These are phyloP conservation scores for Nothomitra cinnamomea DNA, from an alignment of 2,329 filamentous ascomycete species.

Conservation along the genomic window DNA sequence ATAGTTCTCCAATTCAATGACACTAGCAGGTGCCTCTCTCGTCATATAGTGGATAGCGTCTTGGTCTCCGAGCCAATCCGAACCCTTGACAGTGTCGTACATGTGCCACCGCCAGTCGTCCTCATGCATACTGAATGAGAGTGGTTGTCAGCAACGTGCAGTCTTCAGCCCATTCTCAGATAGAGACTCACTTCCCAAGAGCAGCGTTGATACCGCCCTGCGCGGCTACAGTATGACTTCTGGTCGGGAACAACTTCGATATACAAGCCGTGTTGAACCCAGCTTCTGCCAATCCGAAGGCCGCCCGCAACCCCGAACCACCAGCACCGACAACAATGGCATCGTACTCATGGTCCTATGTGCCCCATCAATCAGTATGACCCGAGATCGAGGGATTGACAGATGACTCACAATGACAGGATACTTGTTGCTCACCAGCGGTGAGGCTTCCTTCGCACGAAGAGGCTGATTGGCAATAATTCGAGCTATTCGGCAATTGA, in stretches of 20 bases:
- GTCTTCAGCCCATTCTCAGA: not conserved
- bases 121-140: constrained; percentile 56
- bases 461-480: constrained; percentile 76
- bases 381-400: not conserved
- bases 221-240: constrained; percentile 66
- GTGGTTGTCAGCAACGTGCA: constrained; percentile 2
- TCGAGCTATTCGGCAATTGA: constrained; percentile 19
- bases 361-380: not conserved
- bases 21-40: constrained; percentile 75
- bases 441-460: constrained; percentile 82
- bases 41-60: constrained; percentile 99
- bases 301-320: constrained; percentile 64
- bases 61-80: constrained; percentile 93
- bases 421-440: constrained; percentile 78
- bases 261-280: constrained; percentile 85
- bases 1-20: constrained; percentile 93
- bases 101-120: constrained; percentile 99
- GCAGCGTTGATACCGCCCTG: constrained; percentile 75
- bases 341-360: constrained; percentile 95
- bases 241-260: constrained; percentile 69
- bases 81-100: constrained; percentile 97
- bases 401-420: constrained; percentile 62
- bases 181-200: constrained; percentile 46
- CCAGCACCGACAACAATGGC: constrained; percentile 82
- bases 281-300: constrained; percentile 73